A percentile compares a stretch with the other conserved stretches of the same genome.
phyloP scores from a whole-genome alignment of 2,329 filamentous ascomycete species.

The Ceratocystis variospora region DNA sequence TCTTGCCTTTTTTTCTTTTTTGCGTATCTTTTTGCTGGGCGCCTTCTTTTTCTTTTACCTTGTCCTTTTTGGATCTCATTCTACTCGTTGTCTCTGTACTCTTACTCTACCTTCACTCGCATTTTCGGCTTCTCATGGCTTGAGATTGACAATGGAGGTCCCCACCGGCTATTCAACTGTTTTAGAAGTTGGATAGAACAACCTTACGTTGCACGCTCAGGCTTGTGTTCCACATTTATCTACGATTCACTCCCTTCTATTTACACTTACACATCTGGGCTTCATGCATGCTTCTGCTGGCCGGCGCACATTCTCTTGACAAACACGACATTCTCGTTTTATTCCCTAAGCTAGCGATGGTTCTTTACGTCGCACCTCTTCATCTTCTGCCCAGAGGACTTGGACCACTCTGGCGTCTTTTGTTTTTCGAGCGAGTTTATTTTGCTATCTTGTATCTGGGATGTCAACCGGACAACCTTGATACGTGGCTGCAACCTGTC shows the following conservation, averaged over 20 bases:
- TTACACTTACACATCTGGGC: background rate
- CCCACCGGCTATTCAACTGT: background rate
- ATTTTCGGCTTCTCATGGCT: background rate
- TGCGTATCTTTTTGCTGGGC: background rate
- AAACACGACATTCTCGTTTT: slow-evolving; percentile 12
- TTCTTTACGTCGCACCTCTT: background rate
- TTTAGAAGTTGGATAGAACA: background rate
- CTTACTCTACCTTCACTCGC: background rate
- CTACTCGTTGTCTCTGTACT: background rate
- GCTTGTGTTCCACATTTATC: background rate
- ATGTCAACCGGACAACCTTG: slow-evolving; percentile 13
- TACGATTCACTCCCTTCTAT: background rate
- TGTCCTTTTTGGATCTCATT: background rate
- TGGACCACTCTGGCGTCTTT: slow-evolving; percentile 14
- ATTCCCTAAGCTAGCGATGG: background rate
- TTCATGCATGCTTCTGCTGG: background rate
- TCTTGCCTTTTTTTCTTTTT: slow-evolving; percentile 17
- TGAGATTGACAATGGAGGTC: background rate
- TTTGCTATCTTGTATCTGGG: slow-evolving; percentile 12
- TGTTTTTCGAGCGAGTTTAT: slow-evolving; percentile 21
- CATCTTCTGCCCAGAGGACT: background rate
- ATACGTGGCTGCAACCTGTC: slow-evolving; percentile 10
- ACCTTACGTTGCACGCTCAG: background rate
- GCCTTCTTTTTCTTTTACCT: background rate
- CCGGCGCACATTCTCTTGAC: background rate